Conservation (phyloP, 768 basidiomycete species). For the Dentipellis sp. region DNA sequence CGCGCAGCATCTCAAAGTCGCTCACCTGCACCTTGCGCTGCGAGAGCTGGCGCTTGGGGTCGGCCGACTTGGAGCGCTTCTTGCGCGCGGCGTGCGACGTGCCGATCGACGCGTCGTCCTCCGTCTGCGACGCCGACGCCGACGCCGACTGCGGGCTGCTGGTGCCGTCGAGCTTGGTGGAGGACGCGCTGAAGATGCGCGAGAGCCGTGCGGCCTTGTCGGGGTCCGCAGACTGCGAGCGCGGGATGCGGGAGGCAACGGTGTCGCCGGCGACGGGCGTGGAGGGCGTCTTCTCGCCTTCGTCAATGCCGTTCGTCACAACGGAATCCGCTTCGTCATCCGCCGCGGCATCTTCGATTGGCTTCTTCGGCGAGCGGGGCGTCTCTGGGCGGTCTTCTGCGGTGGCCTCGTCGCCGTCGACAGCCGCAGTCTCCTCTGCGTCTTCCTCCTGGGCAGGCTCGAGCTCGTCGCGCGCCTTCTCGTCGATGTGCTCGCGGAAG, state of each 20-base stretch:
- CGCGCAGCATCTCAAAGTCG: conserved; percentile 96
- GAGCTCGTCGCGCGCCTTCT: too few species aligned
- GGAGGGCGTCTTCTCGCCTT: conserved; percentile 14
- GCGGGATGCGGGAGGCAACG: conserved; percentile 41
- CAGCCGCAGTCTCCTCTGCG: conserved; percentile 5
- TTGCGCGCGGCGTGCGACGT: conserved; percentile 41
- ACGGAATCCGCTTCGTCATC: not conserved
- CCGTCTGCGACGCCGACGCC: conserved; percentile 35
- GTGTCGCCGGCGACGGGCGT: conserved; percentile 14
- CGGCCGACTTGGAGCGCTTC: conserved; percentile 42
- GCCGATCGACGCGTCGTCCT: conserved; percentile 67
- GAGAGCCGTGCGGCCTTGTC: conserved; percentile 51
- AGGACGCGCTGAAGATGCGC: conserved; percentile 47
- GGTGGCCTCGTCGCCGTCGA: too few species aligned
- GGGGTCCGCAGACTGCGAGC: conserved; percentile 78
- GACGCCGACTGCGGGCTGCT: conserved; percentile 34
- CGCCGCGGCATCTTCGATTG: conserved; percentile 1
- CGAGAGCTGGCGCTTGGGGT: conserved; percentile 37
- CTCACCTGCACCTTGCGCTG: conserved; percentile 70
- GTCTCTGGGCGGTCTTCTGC: conserved; percentile 1
- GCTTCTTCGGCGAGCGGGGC: conserved; percentile 5
- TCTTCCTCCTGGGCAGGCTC: conserved; percentile 5
- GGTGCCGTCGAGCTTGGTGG: conserved; percentile 13
- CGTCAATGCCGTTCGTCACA: conserved; percentile 7
- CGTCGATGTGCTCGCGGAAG: conserved; percentile 18